Conservation (phyloP, 2,329 filamentous ascomycete genomes). For the Cryphonectria parasitica region DNA sequence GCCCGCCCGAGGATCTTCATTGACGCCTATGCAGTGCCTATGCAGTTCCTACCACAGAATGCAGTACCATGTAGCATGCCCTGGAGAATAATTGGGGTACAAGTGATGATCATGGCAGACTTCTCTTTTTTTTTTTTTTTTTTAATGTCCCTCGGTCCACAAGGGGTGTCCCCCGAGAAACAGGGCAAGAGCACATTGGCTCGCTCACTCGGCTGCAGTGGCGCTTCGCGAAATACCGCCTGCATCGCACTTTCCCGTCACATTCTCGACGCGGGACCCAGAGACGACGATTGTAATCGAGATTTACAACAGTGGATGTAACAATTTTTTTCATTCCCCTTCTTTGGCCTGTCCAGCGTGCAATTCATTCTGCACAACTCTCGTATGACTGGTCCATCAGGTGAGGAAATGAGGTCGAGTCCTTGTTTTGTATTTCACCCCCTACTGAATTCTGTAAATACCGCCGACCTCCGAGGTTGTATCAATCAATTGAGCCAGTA, state of each 20-base stretch:
- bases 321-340: background rate
- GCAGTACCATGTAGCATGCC: background rate
- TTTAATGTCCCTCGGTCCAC: background rate
- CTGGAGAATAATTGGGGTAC: no score
- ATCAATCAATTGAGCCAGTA: background rate
- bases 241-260: background rate
- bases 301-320: background rate
- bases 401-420: background rate
- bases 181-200: background rate
- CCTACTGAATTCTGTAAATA: background rate
- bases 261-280: background rate
- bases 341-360: background rate
- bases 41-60: background rate
- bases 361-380: background rate
- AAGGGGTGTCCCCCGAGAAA: background rate
- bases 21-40: background rate
- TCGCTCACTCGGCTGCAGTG: background rate
- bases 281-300: slow-evolving; percentile 3
- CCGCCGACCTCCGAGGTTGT: slow-evolving; percentile 5
- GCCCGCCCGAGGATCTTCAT: background rate
- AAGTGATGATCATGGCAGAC: background rate
- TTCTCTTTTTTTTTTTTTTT: background rate
- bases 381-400: background rate
- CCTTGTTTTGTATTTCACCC: background rate
- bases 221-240: slow-evolving; percentile 9